Evolutionary conservation across 108 stramenopile genomes (phyloP).

Genomic region (Fistulifera pelliculosa): DNA sequence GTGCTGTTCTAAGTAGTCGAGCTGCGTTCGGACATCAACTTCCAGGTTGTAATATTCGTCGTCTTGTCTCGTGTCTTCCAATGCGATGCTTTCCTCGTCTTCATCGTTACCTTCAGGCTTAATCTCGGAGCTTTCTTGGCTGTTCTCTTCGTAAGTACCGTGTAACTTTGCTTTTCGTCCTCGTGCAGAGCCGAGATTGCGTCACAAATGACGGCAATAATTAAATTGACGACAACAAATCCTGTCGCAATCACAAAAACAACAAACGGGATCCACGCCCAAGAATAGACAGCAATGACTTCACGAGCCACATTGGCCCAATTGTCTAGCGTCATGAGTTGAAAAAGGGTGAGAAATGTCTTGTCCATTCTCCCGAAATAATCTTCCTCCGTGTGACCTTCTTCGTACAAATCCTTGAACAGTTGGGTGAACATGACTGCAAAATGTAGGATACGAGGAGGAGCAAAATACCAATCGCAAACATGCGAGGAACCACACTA

Average conservation of each 20-base stretch:
- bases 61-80: not conserved
- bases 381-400: slow-evolving; percentile 18
- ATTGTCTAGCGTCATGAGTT: slow-evolving; percentile 48
- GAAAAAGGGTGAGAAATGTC: slow-evolving; percentile 48
- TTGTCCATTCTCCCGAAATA: slow-evolving; percentile 45
- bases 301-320: slow-evolving; percentile 39
- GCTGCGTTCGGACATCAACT: slow-evolving; percentile 17
- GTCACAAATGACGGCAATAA: slow-evolving; percentile 80
- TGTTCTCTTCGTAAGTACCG: slow-evolving; percentile 22
- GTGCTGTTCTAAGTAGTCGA: slow-evolving; percentile 30
- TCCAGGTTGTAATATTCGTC: not conserved
- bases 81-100: not conserved
- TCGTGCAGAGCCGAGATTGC: slow-evolving; percentile 44
- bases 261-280: slow-evolving; percentile 58
- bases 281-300: slow-evolving; percentile 32
- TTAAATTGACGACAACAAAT: slow-evolving; percentile 67
- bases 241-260: slow-evolving; percentile 60
- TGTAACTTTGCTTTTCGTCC: slow-evolving; percentile 42
- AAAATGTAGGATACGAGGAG: slow-evolving; percentile 53
- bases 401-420: slow-evolving; percentile 29
- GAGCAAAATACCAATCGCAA: slow-evolving; percentile 37
- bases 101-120: slow-evolving; percentile 8
- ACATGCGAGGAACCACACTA: slow-evolving; percentile 52
- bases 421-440: slow-evolving; percentile 62
- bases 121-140: slow-evolving; percentile 3